Percentiles rank a stretch among this genome's conserved stretches.
Evolutionary conservation across 108 stramenopile genomes (phyloP).

Genomic region (Licmophora abbreviata): DNA sequence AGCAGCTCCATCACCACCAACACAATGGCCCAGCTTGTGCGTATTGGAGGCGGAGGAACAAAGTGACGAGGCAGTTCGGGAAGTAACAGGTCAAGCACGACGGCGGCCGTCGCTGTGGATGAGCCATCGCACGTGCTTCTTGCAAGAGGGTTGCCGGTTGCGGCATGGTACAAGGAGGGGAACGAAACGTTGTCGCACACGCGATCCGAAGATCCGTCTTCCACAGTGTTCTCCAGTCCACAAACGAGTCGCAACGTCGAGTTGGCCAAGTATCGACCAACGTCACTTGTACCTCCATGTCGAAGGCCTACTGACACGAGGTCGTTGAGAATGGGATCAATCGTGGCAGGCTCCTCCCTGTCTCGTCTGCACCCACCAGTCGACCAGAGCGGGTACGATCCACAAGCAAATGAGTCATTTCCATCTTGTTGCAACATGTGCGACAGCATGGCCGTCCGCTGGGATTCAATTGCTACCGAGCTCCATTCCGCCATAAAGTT

Average conservation of each 20-base stretch:
- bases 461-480: conserved; percentile 14
- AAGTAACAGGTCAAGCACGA: conserved; percentile 25
- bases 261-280: conserved; percentile 18
- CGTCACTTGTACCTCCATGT: conserved; percentile 17
- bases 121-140: conserved; percentile 15
- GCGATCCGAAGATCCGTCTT: conserved; percentile 5
- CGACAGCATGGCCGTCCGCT: conserved; percentile 19
- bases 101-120: conserved; percentile 38
- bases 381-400: conserved; percentile 39
- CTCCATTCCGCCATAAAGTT: neutral
- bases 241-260: conserved; percentile 33
- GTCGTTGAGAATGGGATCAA: conserved; percentile 23
- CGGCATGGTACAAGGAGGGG: conserved; percentile 21
- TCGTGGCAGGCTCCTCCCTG: neutral
- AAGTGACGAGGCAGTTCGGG: conserved; percentile 25
- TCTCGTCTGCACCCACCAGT: conserved; percentile 13
- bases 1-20: conserved; percentile 42
- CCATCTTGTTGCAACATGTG: conserved; percentile 35
- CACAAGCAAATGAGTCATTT: conserved; percentile 34
- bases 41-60: conserved; percentile 36
- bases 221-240: conserved; percentile 18
- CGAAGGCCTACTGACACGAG: conserved; percentile 23
- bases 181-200: conserved; percentile 12
- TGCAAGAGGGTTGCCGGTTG: conserved; percentile 20
- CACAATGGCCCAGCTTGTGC: conserved; percentile 30